These are phyloP conservation scores for Beauveria pseudobassiana DNA, from an alignment of 2,329 filamentous ascomycete species.

Conservation along the genomic window DNA sequence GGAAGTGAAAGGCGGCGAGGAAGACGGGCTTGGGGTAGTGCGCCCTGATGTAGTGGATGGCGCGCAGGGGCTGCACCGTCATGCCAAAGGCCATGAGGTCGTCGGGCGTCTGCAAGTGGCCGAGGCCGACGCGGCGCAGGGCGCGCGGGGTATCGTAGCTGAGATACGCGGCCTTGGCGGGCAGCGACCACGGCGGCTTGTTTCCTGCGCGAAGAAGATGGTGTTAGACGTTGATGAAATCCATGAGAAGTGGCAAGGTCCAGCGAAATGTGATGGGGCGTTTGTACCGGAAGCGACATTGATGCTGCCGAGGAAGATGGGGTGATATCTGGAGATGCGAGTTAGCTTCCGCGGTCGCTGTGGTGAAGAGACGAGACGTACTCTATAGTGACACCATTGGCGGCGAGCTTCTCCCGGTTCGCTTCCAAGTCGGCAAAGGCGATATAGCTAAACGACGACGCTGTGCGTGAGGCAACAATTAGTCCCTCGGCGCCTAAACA, in stretches of 20 bases:
- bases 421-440: conserved; percentile 49
- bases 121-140: conserved; percentile 29
- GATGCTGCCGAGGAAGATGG: conserved; percentile 64
- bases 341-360: neutral
- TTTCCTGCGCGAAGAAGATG: conserved; percentile 45
- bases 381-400: conserved; percentile 59
- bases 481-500: neutral
- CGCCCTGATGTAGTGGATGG: conserved; percentile 59
- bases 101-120: conserved; percentile 29
- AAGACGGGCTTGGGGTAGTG: conserved; percentile 42
- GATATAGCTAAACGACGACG: conserved; percentile 56
- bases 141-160: conserved; percentile 33
- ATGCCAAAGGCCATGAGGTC: conserved; percentile 36
- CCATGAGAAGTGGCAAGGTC: neutral
- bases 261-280: neutral
- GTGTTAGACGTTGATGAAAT: neutral
- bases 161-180: conserved; percentile 58
- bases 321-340: conserved; percentile 50
- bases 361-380: conserved; percentile 29
- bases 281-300: conserved; percentile 48
- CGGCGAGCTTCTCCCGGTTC: conserved; percentile 45
- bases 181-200: conserved; percentile 64
- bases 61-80: conserved; percentile 53
- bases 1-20: conserved; percentile 42
- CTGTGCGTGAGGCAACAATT: conserved; percentile 29